Percentiles rank a stretch among this genome's conserved stretches.
Evolutionary conservation across 2,329 filamentous ascomycete genomes (phyloP).

Genomic region (Arthrobotrys musiformis): DNA sequence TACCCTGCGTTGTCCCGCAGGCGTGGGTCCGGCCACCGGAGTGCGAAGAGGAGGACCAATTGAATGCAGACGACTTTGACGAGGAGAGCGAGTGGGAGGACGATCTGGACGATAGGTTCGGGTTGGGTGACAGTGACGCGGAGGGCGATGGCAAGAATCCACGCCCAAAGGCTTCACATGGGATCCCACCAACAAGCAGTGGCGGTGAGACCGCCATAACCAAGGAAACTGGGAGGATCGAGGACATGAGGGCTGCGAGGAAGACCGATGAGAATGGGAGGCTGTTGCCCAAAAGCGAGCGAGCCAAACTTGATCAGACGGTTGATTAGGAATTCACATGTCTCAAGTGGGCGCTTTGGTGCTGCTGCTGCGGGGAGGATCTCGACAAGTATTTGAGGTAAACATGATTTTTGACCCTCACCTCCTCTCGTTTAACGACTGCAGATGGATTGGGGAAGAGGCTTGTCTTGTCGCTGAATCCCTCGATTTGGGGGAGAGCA

Average conservation of each 20-base stretch:
- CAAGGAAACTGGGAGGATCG: conserved; percentile 17
- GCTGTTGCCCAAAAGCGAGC: conserved; percentile 41
- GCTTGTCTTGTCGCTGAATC: no score
- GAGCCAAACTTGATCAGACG: conserved; percentile 35
- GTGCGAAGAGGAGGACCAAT: conserved; percentile 66
- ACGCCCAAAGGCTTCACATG: neutral
- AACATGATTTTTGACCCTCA: neutral
- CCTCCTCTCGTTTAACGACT: no score
- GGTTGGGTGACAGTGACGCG: conserved; percentile 29
- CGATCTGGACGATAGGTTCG: conserved; percentile 38
- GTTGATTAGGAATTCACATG: conserved; percentile 32
- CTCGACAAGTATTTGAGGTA: conserved; percentile 24
- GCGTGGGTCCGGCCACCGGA: conserved; percentile 86
- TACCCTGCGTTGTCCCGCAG: conserved; percentile 82
- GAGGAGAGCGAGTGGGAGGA: conserved; percentile 49
- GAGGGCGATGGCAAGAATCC: conserved; percentile 22
- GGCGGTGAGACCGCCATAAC: neutral
- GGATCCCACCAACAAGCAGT: neutral
- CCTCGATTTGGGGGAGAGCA: no score
- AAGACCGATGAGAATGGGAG: conserved; percentile 24
- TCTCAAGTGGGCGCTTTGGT: neutral
- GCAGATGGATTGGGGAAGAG: no score
- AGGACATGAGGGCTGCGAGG: neutral
- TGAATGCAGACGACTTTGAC: conserved; percentile 51
- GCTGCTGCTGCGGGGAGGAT: conserved; percentile 6